Conservation (phyloP, 108 stramenopile genomes). For the Fragilaria radians region DNA sequence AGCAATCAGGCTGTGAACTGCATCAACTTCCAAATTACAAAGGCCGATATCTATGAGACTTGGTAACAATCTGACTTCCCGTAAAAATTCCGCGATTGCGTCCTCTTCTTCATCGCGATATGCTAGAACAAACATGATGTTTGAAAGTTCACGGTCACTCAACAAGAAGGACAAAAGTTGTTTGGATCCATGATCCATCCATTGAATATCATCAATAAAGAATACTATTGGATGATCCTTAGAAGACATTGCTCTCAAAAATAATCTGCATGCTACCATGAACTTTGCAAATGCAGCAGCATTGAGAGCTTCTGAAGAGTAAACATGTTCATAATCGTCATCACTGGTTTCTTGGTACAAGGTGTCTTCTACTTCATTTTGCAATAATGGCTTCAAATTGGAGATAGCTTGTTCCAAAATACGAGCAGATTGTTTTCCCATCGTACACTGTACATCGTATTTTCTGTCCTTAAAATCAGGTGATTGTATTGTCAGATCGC, state of each 20-base stretch:
- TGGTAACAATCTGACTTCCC: no score
- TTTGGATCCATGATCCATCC: conserved; percentile 21
- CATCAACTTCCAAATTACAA: not conserved
- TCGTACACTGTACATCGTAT: no score
- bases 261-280: not conserved
- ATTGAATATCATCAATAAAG: conserved; percentile 33
- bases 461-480: conserved; percentile 3
- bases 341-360: not conserved
- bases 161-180: conserved; percentile 18
- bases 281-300: not conserved
- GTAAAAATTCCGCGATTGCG: not conserved
- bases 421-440: no score
- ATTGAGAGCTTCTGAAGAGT: not conserved
- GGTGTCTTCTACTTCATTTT: not conserved
- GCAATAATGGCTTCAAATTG: not conserved
- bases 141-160: conserved; percentile 5
- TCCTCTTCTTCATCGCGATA: conserved; percentile 28
- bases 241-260: conserved; percentile 3
- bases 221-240: conserved; percentile 18
- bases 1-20: not conserved
- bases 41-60: conserved; percentile 2
- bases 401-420: not conserved
- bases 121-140: conserved; percentile 22
- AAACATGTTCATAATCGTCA: not conserved
- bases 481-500: conserved; percentile 2